Evolutionary conservation across 179 eudicot genomes (phyloP).

Genomic region (Corrigiola litoralis): DNA sequence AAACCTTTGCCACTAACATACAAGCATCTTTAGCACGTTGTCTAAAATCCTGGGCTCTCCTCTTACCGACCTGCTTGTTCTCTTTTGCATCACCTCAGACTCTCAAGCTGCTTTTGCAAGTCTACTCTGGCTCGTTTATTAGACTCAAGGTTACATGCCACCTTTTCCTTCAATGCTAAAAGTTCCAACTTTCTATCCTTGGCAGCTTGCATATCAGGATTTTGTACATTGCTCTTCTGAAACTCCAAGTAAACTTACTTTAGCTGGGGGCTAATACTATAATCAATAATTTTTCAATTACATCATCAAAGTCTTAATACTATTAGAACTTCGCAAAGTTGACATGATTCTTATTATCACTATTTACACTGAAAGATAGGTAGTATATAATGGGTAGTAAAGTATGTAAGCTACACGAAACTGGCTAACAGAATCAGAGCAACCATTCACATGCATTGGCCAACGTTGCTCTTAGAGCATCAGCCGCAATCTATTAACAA

Average conservation of each 20-base stretch:
- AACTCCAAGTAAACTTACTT: conserved; percentile 22
- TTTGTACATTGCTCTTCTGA: conserved; percentile 19
- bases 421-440: no score
- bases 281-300: background rate
- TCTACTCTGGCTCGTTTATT: conserved; percentile 32
- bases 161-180: conserved; percentile 33
- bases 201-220: conserved; percentile 34
- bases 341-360: no score
- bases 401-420: no score
- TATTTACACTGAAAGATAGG: no score
- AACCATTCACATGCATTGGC: no score
- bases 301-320: background rate
- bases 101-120: conserved; percentile 44
- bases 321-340: no score
- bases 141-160: conserved; percentile 34
- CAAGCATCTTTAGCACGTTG: no score
- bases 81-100: conserved; percentile 17
- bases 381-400: no score
- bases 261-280: conserved; percentile 25
- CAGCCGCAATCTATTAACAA: no score
- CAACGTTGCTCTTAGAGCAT: no score
- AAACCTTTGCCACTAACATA: conserved; percentile 1
- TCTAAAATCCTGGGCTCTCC: no score
- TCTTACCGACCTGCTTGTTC: background rate
- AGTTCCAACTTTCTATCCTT: conserved; percentile 42